These are phyloP conservation scores for Neoboletus magnificus DNA, from an alignment of 768 basidiomycete genomes.

Conservation along the genomic window DNA sequence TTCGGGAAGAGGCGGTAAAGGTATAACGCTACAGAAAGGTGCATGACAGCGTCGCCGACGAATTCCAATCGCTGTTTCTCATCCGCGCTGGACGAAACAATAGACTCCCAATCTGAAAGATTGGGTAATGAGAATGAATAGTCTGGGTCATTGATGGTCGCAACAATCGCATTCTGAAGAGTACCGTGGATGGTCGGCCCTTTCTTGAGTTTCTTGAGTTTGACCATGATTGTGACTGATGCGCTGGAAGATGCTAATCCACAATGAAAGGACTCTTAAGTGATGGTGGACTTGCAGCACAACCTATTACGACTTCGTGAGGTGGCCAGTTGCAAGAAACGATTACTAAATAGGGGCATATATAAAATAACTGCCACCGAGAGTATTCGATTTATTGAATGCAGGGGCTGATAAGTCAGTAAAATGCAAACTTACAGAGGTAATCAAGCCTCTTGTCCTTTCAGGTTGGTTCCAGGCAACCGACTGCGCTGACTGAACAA, in stretches of 20 bases:
- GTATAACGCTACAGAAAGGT: slow-evolving; percentile 38
- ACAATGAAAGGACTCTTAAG: not conserved
- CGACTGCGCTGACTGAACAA: not conserved
- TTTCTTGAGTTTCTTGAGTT: slow-evolving; percentile 20
- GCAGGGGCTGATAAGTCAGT: too few relatives aligned
- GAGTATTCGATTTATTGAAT: too few relatives aligned
- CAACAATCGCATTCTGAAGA: slow-evolving; percentile 24
- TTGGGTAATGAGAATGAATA: slow-evolving; percentile 27
- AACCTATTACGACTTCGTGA: not conserved
- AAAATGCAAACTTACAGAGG: too few relatives aligned
- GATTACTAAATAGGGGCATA: not conserved
- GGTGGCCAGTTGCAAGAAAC: not conserved
- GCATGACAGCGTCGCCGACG: slow-evolving; percentile 46
- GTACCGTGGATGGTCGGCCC: slow-evolving; percentile 5
- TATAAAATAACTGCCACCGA: slow-evolving; percentile 1
- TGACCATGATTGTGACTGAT: slow-evolving; percentile 15
- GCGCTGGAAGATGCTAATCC: not conserved
- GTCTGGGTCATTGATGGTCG: slow-evolving; percentile 27
- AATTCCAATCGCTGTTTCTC: slow-evolving; percentile 46
- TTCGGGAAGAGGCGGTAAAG: slow-evolving; percentile 36
- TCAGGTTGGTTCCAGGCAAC: not conserved
- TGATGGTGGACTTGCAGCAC: not conserved
- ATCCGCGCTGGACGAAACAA: slow-evolving; percentile 22
- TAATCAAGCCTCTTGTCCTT: too few relatives aligned
- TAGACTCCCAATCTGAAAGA: slow-evolving; percentile 29